Conservation (phyloP, 2,329 filamentous ascomycete genomes). For the Ophiostoma ips region DNA sequence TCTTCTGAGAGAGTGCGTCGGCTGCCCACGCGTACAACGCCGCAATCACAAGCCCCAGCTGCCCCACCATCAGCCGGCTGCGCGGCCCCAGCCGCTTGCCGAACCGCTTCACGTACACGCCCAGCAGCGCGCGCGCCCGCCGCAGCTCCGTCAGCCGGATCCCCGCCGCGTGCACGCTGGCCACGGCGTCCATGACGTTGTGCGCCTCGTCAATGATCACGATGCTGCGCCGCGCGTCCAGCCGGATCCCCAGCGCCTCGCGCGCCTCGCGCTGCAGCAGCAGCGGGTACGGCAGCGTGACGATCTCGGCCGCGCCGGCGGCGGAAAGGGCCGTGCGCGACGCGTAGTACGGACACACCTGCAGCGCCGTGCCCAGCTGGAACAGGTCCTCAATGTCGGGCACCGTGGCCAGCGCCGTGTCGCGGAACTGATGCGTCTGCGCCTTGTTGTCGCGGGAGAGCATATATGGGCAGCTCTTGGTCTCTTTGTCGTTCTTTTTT, state of each 20-base stretch:
- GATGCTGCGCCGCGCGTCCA: constrained; percentile 59
- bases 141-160: constrained; percentile 61
- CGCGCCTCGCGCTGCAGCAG: constrained; percentile 76
- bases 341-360: constrained; percentile 93
- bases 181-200: constrained; percentile 91
- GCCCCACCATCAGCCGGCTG: constrained; percentile 81
- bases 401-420: constrained; percentile 68
- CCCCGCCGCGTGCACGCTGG: constrained; percentile 70
- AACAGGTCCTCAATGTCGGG: constrained; percentile 90
- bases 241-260: constrained; percentile 71
- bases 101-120: constrained; percentile 73
- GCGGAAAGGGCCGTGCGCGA: constrained; percentile 69
- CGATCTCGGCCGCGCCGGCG: constrained; percentile 70
- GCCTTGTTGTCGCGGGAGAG: constrained; percentile 63
- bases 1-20: constrained; percentile 33
- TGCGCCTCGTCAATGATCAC: constrained; percentile 97
- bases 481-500: constrained; percentile 28
- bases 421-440: constrained; percentile 67
- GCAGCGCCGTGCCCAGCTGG: constrained; percentile 59
- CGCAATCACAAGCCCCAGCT: constrained; percentile 71
- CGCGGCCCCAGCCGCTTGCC: constrained; percentile 78
- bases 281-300: constrained; percentile 85
- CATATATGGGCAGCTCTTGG: constrained; percentile 56
- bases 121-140: constrained; percentile 60
- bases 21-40: constrained; percentile 62